These are phyloP conservation scores for Solanum hybrid DNA, from an alignment of 305 asterid genomes.

Conservation along the genomic window DNA sequence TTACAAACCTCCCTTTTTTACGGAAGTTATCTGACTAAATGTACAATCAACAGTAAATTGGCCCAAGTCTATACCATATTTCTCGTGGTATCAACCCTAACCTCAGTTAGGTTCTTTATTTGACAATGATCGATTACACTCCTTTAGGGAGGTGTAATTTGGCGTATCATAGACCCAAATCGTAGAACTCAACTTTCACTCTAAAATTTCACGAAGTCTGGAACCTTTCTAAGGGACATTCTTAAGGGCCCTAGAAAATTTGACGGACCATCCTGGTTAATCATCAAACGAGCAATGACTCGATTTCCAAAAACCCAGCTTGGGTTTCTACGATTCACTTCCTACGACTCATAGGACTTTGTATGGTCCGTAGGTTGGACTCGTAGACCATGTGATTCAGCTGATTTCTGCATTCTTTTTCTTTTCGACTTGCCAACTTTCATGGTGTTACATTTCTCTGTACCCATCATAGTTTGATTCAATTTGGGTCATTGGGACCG, in stretches of 20 bases:
- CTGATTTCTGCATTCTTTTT: neutral
- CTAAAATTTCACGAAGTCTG: neutral
- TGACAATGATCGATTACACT: neutral
- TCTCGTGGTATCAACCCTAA: neutral
- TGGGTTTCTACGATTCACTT: neutral
- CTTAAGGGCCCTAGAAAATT: neutral
- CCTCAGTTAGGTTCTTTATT: neutral
- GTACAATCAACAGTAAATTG: neutral
- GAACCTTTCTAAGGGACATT: neutral
- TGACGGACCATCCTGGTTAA: neutral
- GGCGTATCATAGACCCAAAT: neutral
- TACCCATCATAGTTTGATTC: neutral
- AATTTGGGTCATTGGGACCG: neutral
- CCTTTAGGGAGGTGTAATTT: neutral
- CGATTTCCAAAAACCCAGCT: neutral
- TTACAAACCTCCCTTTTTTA: neutral
- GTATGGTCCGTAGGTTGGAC: neutral
- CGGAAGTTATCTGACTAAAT: neutral
- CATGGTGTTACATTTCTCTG: neutral
- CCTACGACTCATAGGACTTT: neutral
- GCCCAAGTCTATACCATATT: neutral
- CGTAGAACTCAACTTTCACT: neutral
- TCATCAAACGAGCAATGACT: neutral
- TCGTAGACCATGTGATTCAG: neutral
- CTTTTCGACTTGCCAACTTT: neutral